Evolutionary conservation across 768 basidiomycete genomes (phyloP).

Genomic region (Serendipita sp.): DNA sequence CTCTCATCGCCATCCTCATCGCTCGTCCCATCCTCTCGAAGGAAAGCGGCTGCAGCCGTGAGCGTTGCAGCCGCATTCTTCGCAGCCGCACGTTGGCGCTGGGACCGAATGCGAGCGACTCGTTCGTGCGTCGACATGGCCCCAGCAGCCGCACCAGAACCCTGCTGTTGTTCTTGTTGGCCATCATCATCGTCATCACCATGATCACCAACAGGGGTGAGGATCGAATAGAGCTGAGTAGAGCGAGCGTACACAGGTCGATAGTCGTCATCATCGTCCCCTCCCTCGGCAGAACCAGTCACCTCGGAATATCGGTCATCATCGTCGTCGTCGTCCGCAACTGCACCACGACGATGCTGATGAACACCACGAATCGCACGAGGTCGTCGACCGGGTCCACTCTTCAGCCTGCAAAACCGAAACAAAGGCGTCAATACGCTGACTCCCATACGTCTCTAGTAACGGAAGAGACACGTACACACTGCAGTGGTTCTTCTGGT

Average conservation of each 20-base stretch:
- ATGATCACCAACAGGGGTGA: background rate
- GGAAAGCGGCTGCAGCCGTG: background rate
- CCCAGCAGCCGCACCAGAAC: background rate
- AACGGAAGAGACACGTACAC: background rate
- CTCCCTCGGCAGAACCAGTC: background rate
- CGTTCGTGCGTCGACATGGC: background rate
- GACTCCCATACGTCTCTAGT: too few relatives aligned
- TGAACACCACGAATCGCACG: background rate
- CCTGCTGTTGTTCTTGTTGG: too few relatives aligned
- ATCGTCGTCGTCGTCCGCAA: background rate
- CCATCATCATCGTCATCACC: background rate
- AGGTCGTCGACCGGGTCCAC: background rate
- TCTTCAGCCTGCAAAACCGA: background rate
- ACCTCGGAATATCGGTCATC: background rate
- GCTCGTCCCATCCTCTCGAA: background rate
- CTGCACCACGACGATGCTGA: too few relatives aligned
- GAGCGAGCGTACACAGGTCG: background rate
- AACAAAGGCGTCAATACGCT: background rate
- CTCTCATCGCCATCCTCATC: background rate
- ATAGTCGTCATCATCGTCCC: conserved; percentile 5
- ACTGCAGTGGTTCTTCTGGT: conserved; percentile 5
- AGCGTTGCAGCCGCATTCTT: background rate
- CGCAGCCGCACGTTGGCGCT: background rate
- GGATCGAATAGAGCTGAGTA: too few relatives aligned
- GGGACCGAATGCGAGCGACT: background rate